Evolutionary conservation across 371 early-diverging fungal genomes (phyloP).

Genomic region (Rhizopus microsporus): DNA sequence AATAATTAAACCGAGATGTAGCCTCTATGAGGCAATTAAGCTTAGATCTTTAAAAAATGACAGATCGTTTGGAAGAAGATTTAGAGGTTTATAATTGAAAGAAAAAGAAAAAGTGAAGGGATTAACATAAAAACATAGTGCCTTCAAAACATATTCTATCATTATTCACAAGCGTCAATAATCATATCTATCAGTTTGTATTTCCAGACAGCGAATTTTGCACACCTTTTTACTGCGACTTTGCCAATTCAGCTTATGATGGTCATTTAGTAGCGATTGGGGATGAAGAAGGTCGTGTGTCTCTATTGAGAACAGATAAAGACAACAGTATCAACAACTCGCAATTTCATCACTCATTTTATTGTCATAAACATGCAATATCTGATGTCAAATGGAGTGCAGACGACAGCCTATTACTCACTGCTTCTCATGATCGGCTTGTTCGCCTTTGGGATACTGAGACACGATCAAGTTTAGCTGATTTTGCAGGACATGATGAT

Average conservation of each 20-base stretch:
- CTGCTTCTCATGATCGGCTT: constrained; percentile 63
- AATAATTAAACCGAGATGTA: too few relatives aligned
- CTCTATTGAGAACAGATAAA: constrained; percentile 53
- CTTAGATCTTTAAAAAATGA: not conserved
- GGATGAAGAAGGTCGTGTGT: constrained; percentile 64
- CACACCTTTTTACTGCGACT: constrained; percentile 19
- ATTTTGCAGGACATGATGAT: constrained; percentile 55
- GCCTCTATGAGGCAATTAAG: not conserved
- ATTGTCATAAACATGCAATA: constrained; percentile 57
- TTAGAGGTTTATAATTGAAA: not conserved
- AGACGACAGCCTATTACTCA: constrained; percentile 54
- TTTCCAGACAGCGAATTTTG: constrained; percentile 23
- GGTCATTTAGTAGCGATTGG: constrained; percentile 62
- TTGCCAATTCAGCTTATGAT: constrained; percentile 17
- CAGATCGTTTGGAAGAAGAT: not conserved
- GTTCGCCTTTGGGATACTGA: constrained; percentile 68
- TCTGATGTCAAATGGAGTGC: constrained; percentile 61
- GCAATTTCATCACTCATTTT: constrained; percentile 17
- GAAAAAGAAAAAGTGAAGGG: not conserved
- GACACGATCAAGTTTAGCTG: constrained; percentile 34
- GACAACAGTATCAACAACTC: constrained; percentile 34
- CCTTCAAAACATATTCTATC: constrained; percentile 13
- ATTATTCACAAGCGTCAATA: constrained; percentile 6
- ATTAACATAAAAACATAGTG: constrained; percentile 8
- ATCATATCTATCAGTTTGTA: constrained; percentile 19